Evolutionary conservation across 1,284 basidiomycete genomes (phyloP), one percentile per base, ranked within the genome.

Genomic region (Boletus subluridellus): DNA sequence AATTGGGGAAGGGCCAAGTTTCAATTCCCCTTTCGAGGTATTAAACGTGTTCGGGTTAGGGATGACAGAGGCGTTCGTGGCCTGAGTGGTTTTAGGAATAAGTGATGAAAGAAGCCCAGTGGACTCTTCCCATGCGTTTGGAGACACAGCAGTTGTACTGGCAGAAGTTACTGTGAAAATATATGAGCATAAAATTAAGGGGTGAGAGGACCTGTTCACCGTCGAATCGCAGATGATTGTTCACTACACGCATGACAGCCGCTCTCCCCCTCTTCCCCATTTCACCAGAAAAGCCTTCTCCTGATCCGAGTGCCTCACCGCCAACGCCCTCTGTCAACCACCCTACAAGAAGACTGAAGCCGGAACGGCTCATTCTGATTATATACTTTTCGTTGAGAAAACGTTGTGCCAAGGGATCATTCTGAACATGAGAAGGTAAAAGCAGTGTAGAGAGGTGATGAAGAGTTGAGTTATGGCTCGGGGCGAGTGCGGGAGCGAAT

Each of bases 281-380:
- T 65, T 94, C 92, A 8, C 93, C 87, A 28, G 87, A 82, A 64
- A 93, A 92, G 21, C 94, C 90, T 51, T 89, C 86, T 10, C 92
- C 90, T 59, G 86, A 82, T 34, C 95, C 90, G 32, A 88, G 77
- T 1, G 89, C 87, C 68, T 95, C 93, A 34, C 94, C 90, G 34
- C 90, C 91, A n/a, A 88, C 79, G 37, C 93, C 94, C 71, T 95
- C 94, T 21, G 92, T 97, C 55, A 99, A 77, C 97, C 97, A 99
- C 39, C 95, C 95, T 9, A 98, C 82, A 11, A 99, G 80, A 8
- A 99, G 84, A 42, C 90, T 86, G 71, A 98, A 96, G 1, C 95
- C 92, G 47, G 94, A 95, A 46, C 92, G 86, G 61, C 92, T 94
- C 85, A 99, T 92, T 41, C 88, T 86, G 59, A 98, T 81, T 37